Base-by-base conservation (phyloP, 1,284 basidiomycete genomes). In the Lignosus rhinocerotis region DNA sequence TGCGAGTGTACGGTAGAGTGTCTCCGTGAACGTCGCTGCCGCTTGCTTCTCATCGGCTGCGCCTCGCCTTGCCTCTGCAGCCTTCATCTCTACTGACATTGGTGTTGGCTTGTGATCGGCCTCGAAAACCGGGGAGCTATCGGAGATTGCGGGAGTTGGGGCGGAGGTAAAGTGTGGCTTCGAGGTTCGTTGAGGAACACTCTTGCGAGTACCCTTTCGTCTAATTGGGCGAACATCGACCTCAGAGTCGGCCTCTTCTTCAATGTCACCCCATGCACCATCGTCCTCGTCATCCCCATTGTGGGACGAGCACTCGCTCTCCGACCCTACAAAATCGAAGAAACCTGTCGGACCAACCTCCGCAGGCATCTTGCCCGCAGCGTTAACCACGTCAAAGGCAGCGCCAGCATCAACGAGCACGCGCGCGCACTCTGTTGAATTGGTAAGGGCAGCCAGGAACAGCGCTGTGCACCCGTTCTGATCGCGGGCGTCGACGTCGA, bases 381-480 rank as follows among this genome's bases (percentile, higher is more conserved):
- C 81, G 57, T 93, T 88, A 31, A 90, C 87, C 48, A 94, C 82
- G 66, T 91, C 88, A 44, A 81, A 73, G 57, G 92, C 87, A 0
- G 96, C 96, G 14, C 94, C 94, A 31, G 87, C 91, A 14, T 83
- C 78, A 14, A 97, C 70, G 32, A 99, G 78, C 4, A 88, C 74
- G 41, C 81, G 77, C 0, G 86, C 84, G 69, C 93, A 94, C 10
- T 83, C 80, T 45, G 79, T 75, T 19, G 90, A 87, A 25, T 83
- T 84, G 17, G 80, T 80, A 43, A 96, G 76, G 0, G 87, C 90
- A 14, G 95, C 92, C 69, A 96, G 90, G 71, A 96, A 93, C 38
- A 98, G 77, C 0, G 96, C 86, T 0, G 96, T 98, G 70, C 83
- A 94, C 6, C 96, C 96, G 70, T 94, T 97, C 60, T 83, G 80